Evolutionary conservation across 345 rosid species (phyloP).

Genomic region (Lumnitzera racemosa): DNA sequence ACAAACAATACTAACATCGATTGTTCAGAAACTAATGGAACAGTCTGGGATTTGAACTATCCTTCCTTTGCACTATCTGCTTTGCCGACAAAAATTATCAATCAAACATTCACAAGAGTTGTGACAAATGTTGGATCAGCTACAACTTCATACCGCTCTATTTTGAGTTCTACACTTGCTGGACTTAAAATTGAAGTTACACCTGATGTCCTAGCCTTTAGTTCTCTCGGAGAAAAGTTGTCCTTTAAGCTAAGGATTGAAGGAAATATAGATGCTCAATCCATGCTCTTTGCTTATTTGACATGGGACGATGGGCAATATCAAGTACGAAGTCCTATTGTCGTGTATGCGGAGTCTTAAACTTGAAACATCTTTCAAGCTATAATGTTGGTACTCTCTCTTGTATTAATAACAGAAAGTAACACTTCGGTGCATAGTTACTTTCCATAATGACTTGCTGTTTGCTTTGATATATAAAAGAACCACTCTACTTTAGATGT

Average conservation of each 20-base stretch:
- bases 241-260: constrained; percentile 13
- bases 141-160: constrained; percentile 16
- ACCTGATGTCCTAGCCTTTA: constrained; percentile 13
- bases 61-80: constrained; percentile 24
- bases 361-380: too few relatives aligned
- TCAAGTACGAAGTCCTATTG: constrained; percentile 28
- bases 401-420: too few relatives aligned
- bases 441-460: too few relatives aligned
- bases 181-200: constrained; percentile 15
- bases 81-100: not conserved
- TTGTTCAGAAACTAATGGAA: constrained; percentile 13
- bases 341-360: not conserved
- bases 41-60: constrained; percentile 34
- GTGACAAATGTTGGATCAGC: constrained; percentile 29
- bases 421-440: too few relatives aligned
- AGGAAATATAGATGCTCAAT: constrained; percentile 1
- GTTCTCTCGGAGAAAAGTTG: constrained; percentile 12
- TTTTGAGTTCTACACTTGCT: constrained; percentile 1
- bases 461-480: too few relatives aligned
- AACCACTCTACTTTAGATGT: too few relatives aligned
- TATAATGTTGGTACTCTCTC: too few relatives aligned
- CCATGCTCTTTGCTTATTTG: constrained; percentile 16
- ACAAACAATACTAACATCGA: not conserved
- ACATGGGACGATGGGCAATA: constrained; percentile 29
- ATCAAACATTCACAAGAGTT: constrained; percentile 12